Conservation (phyloP, 1,139 yeast species). For the Suhomyces bolitotheri region DNA sequence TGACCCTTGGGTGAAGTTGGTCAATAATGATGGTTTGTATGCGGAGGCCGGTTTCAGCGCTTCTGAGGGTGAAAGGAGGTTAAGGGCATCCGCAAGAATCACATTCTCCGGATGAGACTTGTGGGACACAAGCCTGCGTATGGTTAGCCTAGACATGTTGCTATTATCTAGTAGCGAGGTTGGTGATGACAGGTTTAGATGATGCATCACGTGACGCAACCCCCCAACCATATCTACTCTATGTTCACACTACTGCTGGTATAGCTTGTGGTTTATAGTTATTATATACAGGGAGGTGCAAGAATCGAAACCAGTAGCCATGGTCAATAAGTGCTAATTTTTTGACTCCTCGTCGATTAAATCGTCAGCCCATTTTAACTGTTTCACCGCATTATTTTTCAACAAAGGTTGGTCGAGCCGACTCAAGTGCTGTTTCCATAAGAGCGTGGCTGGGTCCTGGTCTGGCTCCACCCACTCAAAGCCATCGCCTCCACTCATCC, state of each 20-base stretch:
- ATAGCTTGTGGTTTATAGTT: too few species aligned
- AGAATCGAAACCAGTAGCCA: too few species aligned
- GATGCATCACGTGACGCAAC: too few species aligned
- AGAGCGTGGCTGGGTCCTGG: slow-evolving; percentile 70
- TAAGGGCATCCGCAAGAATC: slow-evolving; percentile 41
- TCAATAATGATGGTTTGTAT: slow-evolving; percentile 42
- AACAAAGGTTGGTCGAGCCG: slow-evolving; percentile 23
- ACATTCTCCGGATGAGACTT: slow-evolving; percentile 23
- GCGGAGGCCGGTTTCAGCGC: slow-evolving; percentile 6
- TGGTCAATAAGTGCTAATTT: too few species aligned
- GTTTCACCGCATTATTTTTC: slow-evolving; percentile 10
- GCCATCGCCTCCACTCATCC: slow-evolving; percentile 76
- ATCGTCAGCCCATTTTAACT: slow-evolving; percentile 27
- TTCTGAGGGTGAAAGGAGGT: slow-evolving; percentile 32
- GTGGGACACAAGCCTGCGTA: slow-evolving; percentile 12
- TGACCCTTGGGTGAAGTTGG: slow-evolving; percentile 35
- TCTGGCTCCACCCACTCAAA: slow-evolving; percentile 83
- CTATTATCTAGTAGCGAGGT: too few species aligned
- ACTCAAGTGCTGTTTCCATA: slow-evolving; percentile 49
- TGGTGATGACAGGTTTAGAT: too few species aligned
- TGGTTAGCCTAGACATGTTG: slow-evolving; percentile 7
- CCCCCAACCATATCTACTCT: too few species aligned
- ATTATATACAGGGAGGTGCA: too few species aligned
- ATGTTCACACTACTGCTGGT: too few species aligned
- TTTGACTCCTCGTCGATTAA: slow-evolving; percentile 16